phyloP scores from a whole-genome alignment of 2,329 filamentous ascomycete genomes.

The Cladorrhinum sp. region DNA sequence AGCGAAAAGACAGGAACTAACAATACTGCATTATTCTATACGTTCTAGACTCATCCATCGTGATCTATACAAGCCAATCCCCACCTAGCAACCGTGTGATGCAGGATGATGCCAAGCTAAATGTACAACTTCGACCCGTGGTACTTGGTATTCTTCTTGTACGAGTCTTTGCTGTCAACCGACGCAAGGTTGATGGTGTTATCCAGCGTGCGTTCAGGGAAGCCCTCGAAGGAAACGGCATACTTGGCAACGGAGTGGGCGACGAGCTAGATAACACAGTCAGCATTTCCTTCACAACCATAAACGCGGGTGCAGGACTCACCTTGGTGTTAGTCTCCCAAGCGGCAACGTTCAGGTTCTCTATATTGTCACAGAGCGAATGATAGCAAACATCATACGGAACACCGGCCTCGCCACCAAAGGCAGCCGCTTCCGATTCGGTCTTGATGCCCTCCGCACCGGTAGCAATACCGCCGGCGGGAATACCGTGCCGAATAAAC shows the following conservation, averaged over 20 bases:
- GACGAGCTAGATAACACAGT: constrained; percentile 47
- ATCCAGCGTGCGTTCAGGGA: constrained; percentile 52
- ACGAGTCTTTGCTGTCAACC: constrained; percentile 19
- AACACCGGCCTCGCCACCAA: constrained; percentile 66
- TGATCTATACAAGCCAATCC: not conserved
- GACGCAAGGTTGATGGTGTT: constrained; percentile 18
- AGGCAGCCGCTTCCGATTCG: constrained; percentile 58
- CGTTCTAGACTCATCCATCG: not conserved
- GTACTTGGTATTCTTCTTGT: constrained; percentile 43
- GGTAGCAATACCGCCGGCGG: constrained; percentile 72
- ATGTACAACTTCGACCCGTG: constrained; percentile 48
- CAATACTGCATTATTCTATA: not conserved
- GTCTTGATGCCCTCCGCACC: constrained; percentile 78
- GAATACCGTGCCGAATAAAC: constrained; percentile 71
- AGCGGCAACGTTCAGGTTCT: constrained; percentile 57
- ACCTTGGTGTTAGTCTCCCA: constrained; percentile 62
- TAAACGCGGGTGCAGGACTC: constrained; percentile 22
- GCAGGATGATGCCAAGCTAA: constrained; percentile 30
- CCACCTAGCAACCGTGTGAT: not conserved
- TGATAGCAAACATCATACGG: constrained; percentile 61
- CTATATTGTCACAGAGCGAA: constrained; percentile 57
- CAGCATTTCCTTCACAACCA: not conserved
- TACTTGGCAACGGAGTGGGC: constrained; percentile 72
- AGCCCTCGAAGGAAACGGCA: constrained; percentile 61
- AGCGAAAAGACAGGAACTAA: not conserved